Evolutionary conservation across 2,329 filamentous ascomycete species (phyloP).

Genomic region (Penicillium digitatum): DNA sequence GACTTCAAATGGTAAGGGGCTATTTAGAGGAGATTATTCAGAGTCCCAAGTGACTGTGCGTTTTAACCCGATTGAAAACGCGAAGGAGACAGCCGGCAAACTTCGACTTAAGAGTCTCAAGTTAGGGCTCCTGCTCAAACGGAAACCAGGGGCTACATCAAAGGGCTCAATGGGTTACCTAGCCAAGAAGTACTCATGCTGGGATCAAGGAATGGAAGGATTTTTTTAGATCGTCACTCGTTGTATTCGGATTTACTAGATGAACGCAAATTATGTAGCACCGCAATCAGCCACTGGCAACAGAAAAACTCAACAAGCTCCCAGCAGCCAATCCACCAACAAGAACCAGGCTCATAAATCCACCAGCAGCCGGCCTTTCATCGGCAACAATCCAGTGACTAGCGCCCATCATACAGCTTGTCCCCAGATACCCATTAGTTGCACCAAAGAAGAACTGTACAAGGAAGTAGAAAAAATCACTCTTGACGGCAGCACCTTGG

Average conservation of each 20-base stretch:
- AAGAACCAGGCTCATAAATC: conserved; percentile 91
- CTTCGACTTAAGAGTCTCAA: not conserved
- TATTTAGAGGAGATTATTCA: not conserved
- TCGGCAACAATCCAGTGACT: conserved; percentile 73
- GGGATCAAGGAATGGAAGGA: not conserved
- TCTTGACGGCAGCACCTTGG: conserved; percentile 66
- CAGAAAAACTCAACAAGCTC: conserved; percentile 84
- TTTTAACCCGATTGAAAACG: not conserved
- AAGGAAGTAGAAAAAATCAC: conserved; percentile 83
- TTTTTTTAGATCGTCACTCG: not conserved
- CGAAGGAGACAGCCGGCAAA: conserved; percentile 1
- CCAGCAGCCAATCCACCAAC: conserved; percentile 77
- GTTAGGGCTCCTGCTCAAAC: conserved; percentile 2
- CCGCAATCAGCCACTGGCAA: conserved; percentile 41
- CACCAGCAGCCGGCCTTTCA: conserved; percentile 83
- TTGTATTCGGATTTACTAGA: not conserved
- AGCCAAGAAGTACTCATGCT: not conserved
- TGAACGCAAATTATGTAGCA: not conserved
- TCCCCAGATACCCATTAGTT: conserved; percentile 81
- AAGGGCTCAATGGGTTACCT: not conserved
- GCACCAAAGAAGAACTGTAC: conserved; percentile 82
- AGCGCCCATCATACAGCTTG: conserved; percentile 87
- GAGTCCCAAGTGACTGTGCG: not conserved
- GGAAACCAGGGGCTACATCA: not conserved
- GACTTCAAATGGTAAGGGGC: too few relatives aligned